phyloP scores from a whole-genome alignment of 2,329 filamentous ascomycete species.

The Rhexocercosporidium sp. region DNA sequence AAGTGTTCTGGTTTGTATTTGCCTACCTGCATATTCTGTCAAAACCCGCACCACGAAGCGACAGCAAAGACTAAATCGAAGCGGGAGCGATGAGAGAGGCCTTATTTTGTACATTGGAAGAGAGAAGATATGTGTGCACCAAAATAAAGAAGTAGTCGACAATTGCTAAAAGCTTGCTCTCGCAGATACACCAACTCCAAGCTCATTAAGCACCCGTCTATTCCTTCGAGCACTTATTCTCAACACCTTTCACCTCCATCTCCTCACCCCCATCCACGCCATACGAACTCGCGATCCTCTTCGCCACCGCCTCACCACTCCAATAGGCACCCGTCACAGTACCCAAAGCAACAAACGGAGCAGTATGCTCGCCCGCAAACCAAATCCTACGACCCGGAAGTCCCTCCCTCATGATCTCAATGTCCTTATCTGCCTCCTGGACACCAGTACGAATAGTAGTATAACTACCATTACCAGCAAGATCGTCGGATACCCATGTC shows the following conservation, averaged over 20 bases:
- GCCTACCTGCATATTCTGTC: too few species aligned
- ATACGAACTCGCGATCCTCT: constrained; percentile 64
- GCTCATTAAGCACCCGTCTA: neutral
- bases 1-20: too few species aligned
- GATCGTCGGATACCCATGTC: constrained; percentile 67
- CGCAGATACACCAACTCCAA: neutral
- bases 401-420: constrained; percentile 55
- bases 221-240: neutral
- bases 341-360: constrained; percentile 86
- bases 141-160: too few species aligned
- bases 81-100: too few species aligned
- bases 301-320: constrained; percentile 81
- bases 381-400: constrained; percentile 51
- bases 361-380: constrained; percentile 79
- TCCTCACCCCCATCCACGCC: constrained; percentile 35
- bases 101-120: too few species aligned
- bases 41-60: too few species aligned
- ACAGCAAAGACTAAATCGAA: too few species aligned
- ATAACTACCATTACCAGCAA: constrained; percentile 71
- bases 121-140: too few species aligned
- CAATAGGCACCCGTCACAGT: constrained; percentile 92
- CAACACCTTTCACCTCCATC: neutral
- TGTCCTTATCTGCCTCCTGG: constrained; percentile 61
- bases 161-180: too few species aligned
- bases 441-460: constrained; percentile 70